Conservation (phyloP, 192 early-diverging fungal species). For the Chytriomyces hyalinus region DNA sequence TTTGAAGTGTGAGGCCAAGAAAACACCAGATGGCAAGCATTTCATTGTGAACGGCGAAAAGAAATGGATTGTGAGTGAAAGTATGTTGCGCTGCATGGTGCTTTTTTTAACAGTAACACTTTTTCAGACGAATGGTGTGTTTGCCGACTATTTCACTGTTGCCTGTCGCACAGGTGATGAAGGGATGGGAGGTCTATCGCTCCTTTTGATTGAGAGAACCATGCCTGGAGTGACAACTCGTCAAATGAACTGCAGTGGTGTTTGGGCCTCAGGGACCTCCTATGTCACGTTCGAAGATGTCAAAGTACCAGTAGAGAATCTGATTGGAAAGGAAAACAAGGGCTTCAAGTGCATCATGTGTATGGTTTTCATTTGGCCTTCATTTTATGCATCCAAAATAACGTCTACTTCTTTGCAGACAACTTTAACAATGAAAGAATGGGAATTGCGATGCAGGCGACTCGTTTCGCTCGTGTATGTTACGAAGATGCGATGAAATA, state of each 20-base stretch:
- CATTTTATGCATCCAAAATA: background rate
- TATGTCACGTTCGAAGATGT: slow-evolving; percentile 70
- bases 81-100: background rate
- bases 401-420: slow-evolving; percentile 29
- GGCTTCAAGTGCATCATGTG: slow-evolving; percentile 73
- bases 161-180: slow-evolving; percentile 78
- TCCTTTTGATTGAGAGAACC: slow-evolving; percentile 74
- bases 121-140: slow-evolving; percentile 70
- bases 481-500: slow-evolving; percentile 83
- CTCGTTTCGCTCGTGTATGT: slow-evolving; percentile 84
- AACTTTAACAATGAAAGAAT: slow-evolving; percentile 49
- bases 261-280: slow-evolving; percentile 82
- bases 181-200: slow-evolving; percentile 79
- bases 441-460: slow-evolving; percentile 85
- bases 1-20: slow-evolving; percentile 70
- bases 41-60: slow-evolving; percentile 84
- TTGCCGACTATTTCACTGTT: slow-evolving; percentile 84
- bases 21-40: slow-evolving; percentile 70
- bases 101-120: background rate
- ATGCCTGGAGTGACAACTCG: slow-evolving; percentile 78
- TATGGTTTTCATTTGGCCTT: slow-evolving; percentile 32
- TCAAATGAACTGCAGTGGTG: slow-evolving; percentile 84
- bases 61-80: slow-evolving; percentile 47
- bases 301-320: slow-evolving; percentile 81
- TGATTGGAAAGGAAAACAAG: slow-evolving; percentile 84